Evolutionary conservation across 345 rosid genomes (phyloP).

Genomic region (Raphanus raphanistrum): DNA sequence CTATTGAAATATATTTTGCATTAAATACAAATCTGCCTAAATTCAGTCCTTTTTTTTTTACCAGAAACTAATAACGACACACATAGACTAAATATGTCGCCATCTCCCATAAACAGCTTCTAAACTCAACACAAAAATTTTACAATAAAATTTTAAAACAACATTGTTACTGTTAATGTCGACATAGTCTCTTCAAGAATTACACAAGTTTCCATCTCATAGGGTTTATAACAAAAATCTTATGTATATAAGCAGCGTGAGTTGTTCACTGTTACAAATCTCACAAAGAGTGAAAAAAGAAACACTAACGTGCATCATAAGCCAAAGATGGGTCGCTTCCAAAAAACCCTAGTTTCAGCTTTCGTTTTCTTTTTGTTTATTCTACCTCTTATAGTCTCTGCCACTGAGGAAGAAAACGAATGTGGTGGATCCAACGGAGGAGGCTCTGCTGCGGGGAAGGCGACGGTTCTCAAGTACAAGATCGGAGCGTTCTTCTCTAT

Average conservation of each 20-base stretch:
- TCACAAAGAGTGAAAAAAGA: not conserved
- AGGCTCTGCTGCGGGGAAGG: conserved; percentile 8
- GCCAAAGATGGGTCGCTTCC: conserved; percentile 24
- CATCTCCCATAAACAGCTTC: not conserved
- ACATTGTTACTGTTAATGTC: conserved; percentile 24
- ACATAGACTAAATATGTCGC: conserved; percentile 23
- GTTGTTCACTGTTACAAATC: conserved; percentile 20
- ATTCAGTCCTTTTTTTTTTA: not conserved
- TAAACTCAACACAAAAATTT: not conserved
- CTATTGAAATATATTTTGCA: not conserved
- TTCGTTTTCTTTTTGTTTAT: not conserved
- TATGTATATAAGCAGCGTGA: conserved; percentile 7
- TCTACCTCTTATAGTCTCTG: conserved; percentile 23
- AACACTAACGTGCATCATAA: conserved; percentile 19
- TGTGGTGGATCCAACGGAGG: conserved; percentile 19
- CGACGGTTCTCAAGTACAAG: conserved; percentile 44
- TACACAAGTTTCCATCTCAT: not conserved
- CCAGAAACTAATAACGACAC: not conserved
- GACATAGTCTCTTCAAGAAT: conserved; percentile 12
- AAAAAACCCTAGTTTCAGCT: conserved; percentile 11
- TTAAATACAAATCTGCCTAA: not conserved
- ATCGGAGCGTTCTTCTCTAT: conserved; percentile 51
- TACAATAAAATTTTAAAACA: not conserved
- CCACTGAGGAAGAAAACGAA: conserved; percentile 22
- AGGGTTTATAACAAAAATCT: not conserved